Base-by-base conservation (phyloP, 2,329 filamentous ascomycete genomes). In the Trichoderma pleuroti region DNA sequence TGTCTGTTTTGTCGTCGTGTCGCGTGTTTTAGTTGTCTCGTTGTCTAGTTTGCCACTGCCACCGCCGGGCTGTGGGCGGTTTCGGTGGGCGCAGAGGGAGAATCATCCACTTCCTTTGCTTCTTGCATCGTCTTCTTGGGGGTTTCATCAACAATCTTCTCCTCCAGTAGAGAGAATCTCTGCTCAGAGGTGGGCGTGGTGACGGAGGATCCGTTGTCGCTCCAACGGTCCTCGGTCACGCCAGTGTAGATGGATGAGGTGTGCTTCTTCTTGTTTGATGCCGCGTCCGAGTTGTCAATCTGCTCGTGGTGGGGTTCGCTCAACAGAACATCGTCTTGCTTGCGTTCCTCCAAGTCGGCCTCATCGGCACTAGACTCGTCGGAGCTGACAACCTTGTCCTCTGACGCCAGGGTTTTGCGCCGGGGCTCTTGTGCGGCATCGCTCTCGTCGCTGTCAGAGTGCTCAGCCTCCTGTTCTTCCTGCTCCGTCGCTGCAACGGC, bases 181-280 rank as follows among this genome's bases (percentile, higher is more conserved):
- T 78, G 78, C 49, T 82, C 81, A 26, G 80, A 82, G 3, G 79
- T 82, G 2, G 81, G 80, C 1, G 81, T 82, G 34, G 80, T 81
- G 18, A 81, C 73, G 10, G 78, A 80, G 11, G 81, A 80, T 30
- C 79, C 77, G 46, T 81, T 79, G 24, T 79, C 74, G 72, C 81
- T 82, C 76, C 77, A 82, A 56, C 77, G 76, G 46, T 81, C 79
- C 32, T 81, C 80, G 2, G 77, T 81, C 8, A 74, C 76, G n/a
- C 80, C 79, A 14, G 80, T 82, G 67, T 78, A 82, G 36, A 81
- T 76, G 6, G 81, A 82, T 18, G 80, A 81, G 9, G 78, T 78
- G 72, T 80, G 80, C 71, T 81, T 81, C 71, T 81, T 81, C 72
- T 77, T 78, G 69, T 71, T 72, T 3, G 68, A 72, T 21, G 75